Percentiles rank a stretch among this genome's conserved stretches.
Evolutionary conservation across 2,329 filamentous ascomycete genomes (phyloP).

Genomic region (Hymenotorrendiella dingleyae): DNA sequence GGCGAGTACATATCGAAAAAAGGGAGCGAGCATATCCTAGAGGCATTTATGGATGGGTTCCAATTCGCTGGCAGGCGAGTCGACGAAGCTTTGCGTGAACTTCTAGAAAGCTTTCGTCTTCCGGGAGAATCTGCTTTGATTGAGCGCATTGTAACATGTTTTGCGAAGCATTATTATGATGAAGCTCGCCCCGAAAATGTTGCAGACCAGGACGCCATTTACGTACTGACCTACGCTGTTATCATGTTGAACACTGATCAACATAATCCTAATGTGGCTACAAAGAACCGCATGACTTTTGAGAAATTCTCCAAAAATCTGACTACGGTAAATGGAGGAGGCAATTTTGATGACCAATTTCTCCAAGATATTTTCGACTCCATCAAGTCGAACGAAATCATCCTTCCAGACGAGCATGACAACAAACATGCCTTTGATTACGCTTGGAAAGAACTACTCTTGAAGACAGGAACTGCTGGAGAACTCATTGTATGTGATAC

Average conservation of each 20-base stretch:
- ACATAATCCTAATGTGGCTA: constrained; percentile 85
- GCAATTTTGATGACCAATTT: constrained; percentile 80
- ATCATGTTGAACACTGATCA: constrained; percentile 98
- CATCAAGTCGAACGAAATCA: constrained; percentile 91
- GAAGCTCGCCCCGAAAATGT: constrained; percentile 67
- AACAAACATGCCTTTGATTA: constrained; percentile 96
- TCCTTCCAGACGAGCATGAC: constrained; percentile 93
- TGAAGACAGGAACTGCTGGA: constrained; percentile 74
- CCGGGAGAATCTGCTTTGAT: constrained; percentile 92
- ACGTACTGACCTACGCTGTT: constrained; percentile 88
- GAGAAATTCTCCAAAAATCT: constrained; percentile 82
- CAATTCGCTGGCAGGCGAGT: constrained; percentile 82
- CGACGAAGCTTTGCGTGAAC: constrained; percentile 78
- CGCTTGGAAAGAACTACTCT: constrained; percentile 89
- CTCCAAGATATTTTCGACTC: constrained; percentile 83
- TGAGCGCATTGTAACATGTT: constrained; percentile 82
- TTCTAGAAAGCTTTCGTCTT: constrained; percentile 89
- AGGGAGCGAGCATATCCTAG: constrained; percentile 77
- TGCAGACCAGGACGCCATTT: constrained; percentile 80
- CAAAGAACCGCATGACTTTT: constrained; percentile 74
- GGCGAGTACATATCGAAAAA: constrained; percentile 92
- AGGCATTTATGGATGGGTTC: constrained; percentile 79
- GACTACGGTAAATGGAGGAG: constrained; percentile 79
- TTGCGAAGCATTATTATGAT: constrained; percentile 77
- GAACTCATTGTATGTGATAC: constrained; percentile 76